Conservation (phyloP, 192 early-diverging fungal genomes). For the Phlyctochytrium planicorne region DNA sequence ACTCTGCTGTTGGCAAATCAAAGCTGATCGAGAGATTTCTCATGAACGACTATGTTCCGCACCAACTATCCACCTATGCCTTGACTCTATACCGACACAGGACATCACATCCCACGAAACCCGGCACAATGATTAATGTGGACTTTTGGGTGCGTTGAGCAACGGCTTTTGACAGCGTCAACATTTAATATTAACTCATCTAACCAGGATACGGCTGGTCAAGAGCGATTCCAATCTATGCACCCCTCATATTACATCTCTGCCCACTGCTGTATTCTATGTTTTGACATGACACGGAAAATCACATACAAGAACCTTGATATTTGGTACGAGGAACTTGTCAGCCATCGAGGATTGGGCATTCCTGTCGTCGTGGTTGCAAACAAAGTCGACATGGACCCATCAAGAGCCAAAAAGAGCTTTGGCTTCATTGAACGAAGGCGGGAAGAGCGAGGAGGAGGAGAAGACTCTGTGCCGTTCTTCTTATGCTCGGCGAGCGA, state of each 20-base stretch:
- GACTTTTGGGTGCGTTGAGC: conserved; percentile 43
- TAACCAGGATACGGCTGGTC: conserved; percentile 62
- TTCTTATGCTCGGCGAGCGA: conserved; percentile 50
- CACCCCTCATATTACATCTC: conserved; percentile 57
- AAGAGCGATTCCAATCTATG: conserved; percentile 59
- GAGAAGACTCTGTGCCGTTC: conserved; percentile 26
- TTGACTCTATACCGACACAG: conserved; percentile 52
- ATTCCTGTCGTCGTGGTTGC: conserved; percentile 58
- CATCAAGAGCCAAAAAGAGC: conserved; percentile 46
- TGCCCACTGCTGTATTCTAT: conserved; percentile 49
- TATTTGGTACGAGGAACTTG: conserved; percentile 56
- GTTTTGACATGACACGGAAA: conserved; percentile 63
- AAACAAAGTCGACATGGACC: conserved; percentile 64
- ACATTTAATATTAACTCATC: neutral
- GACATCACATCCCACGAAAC: conserved; percentile 33
- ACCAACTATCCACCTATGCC: conserved; percentile 59
- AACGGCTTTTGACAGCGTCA: neutral
- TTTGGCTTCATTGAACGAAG: conserved; percentile 53
- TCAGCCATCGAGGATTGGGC: conserved; percentile 30
- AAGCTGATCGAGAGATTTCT: conserved; percentile 63
- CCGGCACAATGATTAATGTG: conserved; percentile 29
- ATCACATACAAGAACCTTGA: conserved; percentile 65
- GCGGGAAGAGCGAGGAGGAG: conserved; percentile 27
- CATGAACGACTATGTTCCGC: conserved; percentile 50
- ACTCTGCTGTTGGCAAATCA: conserved; percentile 62